Percentiles rank a stretch among this genome's conserved stretches.
Conservation (phyloP, 1,139 yeast species). For the Pichia sp. region DNA sequence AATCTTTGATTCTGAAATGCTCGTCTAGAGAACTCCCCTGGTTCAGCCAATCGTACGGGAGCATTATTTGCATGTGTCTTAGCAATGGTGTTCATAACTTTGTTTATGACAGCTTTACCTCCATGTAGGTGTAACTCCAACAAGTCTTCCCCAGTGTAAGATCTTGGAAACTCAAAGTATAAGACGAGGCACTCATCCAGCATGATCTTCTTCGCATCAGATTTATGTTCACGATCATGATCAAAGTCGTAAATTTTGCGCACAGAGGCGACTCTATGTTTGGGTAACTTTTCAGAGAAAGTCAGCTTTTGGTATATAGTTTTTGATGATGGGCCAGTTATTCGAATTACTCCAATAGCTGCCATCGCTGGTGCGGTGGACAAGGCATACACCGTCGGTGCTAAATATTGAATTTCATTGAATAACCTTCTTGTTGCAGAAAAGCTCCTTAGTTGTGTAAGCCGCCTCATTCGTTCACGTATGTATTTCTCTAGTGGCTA, state of each 20-base stretch:
- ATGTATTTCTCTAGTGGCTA: no score
- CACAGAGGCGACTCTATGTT: conserved; percentile 49
- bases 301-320: conserved; percentile 45
- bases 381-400: conserved; percentile 71
- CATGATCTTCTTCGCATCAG: conserved; percentile 23
- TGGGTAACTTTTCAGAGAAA: conserved; percentile 31
- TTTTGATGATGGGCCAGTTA: conserved; percentile 64
- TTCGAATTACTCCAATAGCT: conserved; percentile 80
- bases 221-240: conserved; percentile 22
- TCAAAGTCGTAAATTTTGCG: conserved; percentile 38
- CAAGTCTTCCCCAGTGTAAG: conserved; percentile 90
- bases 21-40: conserved; percentile 85
- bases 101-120: conserved; percentile 74
- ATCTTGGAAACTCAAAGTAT: conserved; percentile 65
- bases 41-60: conserved; percentile 73
- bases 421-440: background rate
- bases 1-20: conserved; percentile 42
- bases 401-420: conserved; percentile 1
- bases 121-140: conserved; percentile 90
- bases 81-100: conserved; percentile 61
- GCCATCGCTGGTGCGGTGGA: conserved; percentile 79
- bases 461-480: no score
- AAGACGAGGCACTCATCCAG: conserved; percentile 74
- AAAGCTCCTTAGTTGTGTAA: background rate
- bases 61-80: conserved; percentile 36